A percentile compares a stretch with the other conserved stretches of the same genome.
These are phyloP conservation scores for Scutellaria barbata DNA, from an alignment of 257 asterid species.

Conservation along the genomic window DNA sequence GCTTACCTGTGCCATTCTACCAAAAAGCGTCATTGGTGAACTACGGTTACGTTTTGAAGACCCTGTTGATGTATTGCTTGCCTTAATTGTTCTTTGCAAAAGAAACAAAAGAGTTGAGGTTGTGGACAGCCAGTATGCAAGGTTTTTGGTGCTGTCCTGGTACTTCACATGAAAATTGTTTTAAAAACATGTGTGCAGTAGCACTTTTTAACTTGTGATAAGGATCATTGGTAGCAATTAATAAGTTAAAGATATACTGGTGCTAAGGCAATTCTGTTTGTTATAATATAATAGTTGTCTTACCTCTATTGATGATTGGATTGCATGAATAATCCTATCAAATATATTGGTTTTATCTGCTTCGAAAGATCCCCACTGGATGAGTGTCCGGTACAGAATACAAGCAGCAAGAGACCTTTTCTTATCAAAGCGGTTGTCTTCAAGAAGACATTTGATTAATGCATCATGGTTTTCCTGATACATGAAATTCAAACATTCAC, in stretches of 20 bases:
- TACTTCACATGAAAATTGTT: slow-evolving; percentile 44
- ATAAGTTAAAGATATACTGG: slow-evolving; percentile 19
- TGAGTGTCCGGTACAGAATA: slow-evolving; percentile 69
- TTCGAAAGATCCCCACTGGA: slow-evolving; percentile 94
- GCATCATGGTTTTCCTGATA: slow-evolving; percentile 85
- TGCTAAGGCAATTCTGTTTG: background rate
- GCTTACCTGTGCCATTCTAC: slow-evolving; percentile 90
- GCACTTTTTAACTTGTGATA: background rate
- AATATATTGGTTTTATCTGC: slow-evolving; percentile 85
- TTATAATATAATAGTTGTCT: background rate
- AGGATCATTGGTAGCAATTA: slow-evolving; percentile 15
- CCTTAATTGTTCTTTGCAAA: slow-evolving; percentile 81
- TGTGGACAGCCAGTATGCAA: slow-evolving; percentile 90
- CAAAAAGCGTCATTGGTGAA: slow-evolving; percentile 76
- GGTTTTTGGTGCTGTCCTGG: slow-evolving; percentile 62
- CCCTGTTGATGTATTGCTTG: slow-evolving; percentile 62
- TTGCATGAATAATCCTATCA: slow-evolving; percentile 80
- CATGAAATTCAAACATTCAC: slow-evolving; percentile 29
- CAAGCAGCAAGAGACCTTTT: slow-evolving; percentile 86
- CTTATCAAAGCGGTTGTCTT: slow-evolving; percentile 76
- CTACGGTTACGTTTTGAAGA: slow-evolving; percentile 69
- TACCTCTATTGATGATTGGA: slow-evolving; percentile 90
- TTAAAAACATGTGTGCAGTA: background rate
- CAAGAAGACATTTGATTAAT: slow-evolving; percentile 76
- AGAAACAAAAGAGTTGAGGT: slow-evolving; percentile 87